phyloP scores from a whole-genome alignment of 116 monocot species.

The Iris pallida region DNA sequence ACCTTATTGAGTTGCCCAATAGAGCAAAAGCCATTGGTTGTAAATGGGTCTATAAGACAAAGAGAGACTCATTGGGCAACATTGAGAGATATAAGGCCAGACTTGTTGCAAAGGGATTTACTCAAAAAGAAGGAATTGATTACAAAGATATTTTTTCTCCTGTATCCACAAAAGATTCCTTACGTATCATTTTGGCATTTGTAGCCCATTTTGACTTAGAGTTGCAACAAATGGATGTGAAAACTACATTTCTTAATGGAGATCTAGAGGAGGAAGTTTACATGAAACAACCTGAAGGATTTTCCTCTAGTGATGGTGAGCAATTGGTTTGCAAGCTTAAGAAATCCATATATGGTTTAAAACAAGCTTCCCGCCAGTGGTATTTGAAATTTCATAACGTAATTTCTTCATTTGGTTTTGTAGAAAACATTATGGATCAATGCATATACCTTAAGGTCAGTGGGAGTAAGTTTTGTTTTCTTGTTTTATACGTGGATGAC shows the following conservation, averaged over 20 bases:
- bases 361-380: too few relatives aligned
- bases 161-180: background rate
- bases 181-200: background rate
- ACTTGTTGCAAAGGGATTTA: background rate
- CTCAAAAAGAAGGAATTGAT: background rate
- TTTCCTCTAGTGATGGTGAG: background rate
- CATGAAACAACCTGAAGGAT: conserved; percentile 7
- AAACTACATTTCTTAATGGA: background rate
- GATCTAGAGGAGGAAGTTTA: background rate
- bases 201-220: background rate
- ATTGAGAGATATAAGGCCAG: background rate
- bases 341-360: background rate
- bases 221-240: conserved; percentile 1
- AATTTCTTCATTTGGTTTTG: too few relatives aligned
- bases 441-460: too few relatives aligned
- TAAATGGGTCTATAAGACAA: background rate
- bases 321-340: background rate
- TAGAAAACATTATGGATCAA: too few relatives aligned
- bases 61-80: background rate
- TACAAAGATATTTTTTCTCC: background rate
- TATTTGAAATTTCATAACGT: too few relatives aligned
- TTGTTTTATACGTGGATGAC: too few relatives aligned
- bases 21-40: background rate
- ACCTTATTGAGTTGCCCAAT: background rate
- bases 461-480: too few relatives aligned